A percentile compares a stretch with the other conserved stretches of the same genome.
Evolutionary conservation across 176 grass and related monocot genomes (phyloP).

Genomic region (Triticum monococcum): DNA sequence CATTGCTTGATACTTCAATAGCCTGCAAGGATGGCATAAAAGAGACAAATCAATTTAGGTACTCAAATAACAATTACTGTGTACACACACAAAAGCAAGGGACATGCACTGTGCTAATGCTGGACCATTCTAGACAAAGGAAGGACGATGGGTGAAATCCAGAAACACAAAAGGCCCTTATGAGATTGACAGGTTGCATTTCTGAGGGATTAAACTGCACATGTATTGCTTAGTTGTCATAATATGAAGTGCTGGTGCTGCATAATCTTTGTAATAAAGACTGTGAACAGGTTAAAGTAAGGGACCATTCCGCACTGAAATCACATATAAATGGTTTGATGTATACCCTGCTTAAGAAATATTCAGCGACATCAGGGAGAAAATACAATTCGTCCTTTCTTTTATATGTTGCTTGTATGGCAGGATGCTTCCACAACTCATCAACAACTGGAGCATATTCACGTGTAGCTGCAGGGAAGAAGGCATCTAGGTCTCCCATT

Average conservation of each 20-base stretch:
- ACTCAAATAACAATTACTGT: conserved; percentile 8
- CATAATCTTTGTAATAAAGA: neutral
- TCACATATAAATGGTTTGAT: neutral
- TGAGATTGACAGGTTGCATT: neutral
- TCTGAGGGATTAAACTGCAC: neutral
- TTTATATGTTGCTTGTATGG: conserved; percentile 96
- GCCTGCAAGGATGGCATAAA: conserved; percentile 60
- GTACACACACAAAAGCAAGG: neutral
- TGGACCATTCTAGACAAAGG: neutral
- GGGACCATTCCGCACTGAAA: neutral
- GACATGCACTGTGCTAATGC: neutral
- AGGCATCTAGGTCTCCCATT: conserved; percentile 88
- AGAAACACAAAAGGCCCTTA: conserved; percentile 1
- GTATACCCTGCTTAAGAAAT: conserved; percentile 87
- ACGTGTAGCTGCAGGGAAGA: conserved; percentile 88
- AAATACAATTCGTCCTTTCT: conserved; percentile 87
- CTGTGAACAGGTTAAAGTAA: conserved; percentile 1
- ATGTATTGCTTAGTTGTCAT: neutral
- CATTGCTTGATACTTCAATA: conserved; percentile 93
- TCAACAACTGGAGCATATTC: conserved; percentile 93
- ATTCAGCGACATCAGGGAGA: conserved; percentile 85
- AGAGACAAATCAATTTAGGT: neutral
- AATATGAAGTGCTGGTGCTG: neutral
- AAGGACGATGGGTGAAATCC: neutral
- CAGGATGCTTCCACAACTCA: conserved; percentile 89